Evolutionary conservation across 495 filamentous ascomycete genomes (phyloP).

Genomic region (Lineolata rhizophorae): DNA sequence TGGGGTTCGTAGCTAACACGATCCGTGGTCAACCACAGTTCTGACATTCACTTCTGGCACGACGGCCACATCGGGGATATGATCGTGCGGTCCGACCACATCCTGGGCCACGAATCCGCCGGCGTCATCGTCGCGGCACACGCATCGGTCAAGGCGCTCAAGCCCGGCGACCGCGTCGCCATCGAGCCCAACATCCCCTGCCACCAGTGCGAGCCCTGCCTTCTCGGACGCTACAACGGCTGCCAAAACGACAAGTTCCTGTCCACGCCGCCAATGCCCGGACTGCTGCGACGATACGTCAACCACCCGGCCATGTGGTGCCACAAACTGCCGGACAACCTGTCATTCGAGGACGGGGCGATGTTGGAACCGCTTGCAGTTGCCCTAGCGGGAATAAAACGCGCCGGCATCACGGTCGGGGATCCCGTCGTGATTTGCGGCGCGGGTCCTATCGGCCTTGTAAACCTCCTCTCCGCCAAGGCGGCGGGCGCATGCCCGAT

Average conservation of each 20-base stretch:
- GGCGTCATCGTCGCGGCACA: slow-evolving; percentile 66
- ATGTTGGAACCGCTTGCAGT: slow-evolving; percentile 75
- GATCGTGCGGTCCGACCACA: slow-evolving; percentile 69
- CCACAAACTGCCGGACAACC: slow-evolving; percentile 63
- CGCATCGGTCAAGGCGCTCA: slow-evolving; percentile 49
- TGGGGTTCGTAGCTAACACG: slow-evolving; percentile 6
- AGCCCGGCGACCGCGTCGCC: slow-evolving; percentile 69
- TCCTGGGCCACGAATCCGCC: slow-evolving; percentile 83
- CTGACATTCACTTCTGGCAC: slow-evolving; percentile 93
- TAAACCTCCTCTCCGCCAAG: slow-evolving; percentile 56
- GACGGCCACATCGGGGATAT: slow-evolving; percentile 84
- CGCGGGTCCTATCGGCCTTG: slow-evolving; percentile 76
- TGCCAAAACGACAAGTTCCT: slow-evolving; percentile 70
- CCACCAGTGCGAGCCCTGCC: slow-evolving; percentile 68
- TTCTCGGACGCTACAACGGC: slow-evolving; percentile 82
- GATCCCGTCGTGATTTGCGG: slow-evolving; percentile 74
- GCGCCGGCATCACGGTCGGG: slow-evolving; percentile 53
- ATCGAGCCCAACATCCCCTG: slow-evolving; percentile 85
- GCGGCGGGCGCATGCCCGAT: slow-evolving; percentile 73
- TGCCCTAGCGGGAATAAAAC: slow-evolving; percentile 62
- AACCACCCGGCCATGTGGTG: slow-evolving; percentile 84
- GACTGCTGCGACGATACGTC: slow-evolving; percentile 78
- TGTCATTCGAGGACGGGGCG: slow-evolving; percentile 76
- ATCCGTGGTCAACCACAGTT: slow-evolving; percentile 27
- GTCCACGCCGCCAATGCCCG: slow-evolving; percentile 70